Percentiles rank a stretch among this genome's conserved stretches.
Evolutionary conservation across 495 filamentous ascomycete species (phyloP).

Genomic region (Entonaema liquescens): DNA sequence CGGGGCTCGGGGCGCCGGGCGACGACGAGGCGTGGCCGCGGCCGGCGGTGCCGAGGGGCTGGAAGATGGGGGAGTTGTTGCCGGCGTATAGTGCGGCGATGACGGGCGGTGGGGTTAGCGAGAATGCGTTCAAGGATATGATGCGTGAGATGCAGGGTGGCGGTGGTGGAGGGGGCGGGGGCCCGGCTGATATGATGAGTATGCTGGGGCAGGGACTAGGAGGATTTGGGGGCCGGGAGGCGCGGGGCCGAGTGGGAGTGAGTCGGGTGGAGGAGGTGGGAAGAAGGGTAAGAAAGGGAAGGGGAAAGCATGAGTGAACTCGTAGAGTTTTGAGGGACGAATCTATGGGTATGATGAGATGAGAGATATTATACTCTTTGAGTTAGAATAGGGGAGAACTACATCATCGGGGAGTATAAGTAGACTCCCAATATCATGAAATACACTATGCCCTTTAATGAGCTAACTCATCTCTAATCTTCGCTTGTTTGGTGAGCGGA

Average conservation of each 20-base stretch:
- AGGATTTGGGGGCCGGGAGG: constrained; percentile 43
- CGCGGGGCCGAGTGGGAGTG: constrained; percentile 37
- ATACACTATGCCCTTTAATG: too few relatives aligned
- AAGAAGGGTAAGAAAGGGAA: constrained; percentile 62
- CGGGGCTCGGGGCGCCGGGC: constrained; percentile 58
- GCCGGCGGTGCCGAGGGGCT: constrained; percentile 84
- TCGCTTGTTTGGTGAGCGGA: not conserved
- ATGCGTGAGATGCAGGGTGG: constrained; percentile 89
- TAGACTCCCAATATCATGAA: too few relatives aligned
- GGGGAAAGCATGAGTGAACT: constrained; percentile 48
- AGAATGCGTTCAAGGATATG: constrained; percentile 97
- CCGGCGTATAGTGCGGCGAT: constrained; percentile 88
- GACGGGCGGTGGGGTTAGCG: constrained; percentile 92
- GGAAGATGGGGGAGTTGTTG: constrained; percentile 86
- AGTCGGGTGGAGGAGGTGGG: constrained; percentile 34
- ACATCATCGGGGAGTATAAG: too few relatives aligned
- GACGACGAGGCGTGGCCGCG: constrained; percentile 70
- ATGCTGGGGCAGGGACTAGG: constrained; percentile 50
- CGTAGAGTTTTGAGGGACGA: not conserved
- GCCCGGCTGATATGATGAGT: constrained; percentile 54
- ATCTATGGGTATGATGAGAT: not conserved
- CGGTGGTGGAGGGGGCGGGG: constrained; percentile 56
- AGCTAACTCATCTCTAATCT: not conserved
- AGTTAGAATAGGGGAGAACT: not conserved
- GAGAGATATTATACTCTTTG: not conserved